These are phyloP conservation scores for Fusarium sacchari DNA, from an alignment of 2,329 filamentous ascomycete genomes.

Conservation along the genomic window DNA sequence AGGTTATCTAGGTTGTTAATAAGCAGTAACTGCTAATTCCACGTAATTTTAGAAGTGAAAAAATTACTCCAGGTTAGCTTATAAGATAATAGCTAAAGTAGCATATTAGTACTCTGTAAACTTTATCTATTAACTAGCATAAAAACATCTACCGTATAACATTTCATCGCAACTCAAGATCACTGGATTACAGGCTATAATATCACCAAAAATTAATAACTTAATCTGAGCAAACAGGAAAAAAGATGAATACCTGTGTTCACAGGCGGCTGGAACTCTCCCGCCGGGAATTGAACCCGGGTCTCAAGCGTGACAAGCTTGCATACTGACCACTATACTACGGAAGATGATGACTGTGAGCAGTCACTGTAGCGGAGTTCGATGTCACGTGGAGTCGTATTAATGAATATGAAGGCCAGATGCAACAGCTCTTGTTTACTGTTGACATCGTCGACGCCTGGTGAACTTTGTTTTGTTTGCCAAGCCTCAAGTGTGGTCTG, in stretches of 20 bases:
- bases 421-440: neutral
- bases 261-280: constrained; percentile 24
- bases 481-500: neutral
- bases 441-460: neutral
- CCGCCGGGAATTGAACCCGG: constrained; percentile 29
- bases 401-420: neutral
- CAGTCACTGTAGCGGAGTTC: constrained; percentile 23
- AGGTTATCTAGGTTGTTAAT: neutral
- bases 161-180: neutral
- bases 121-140: neutral
- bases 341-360: constrained; percentile 26
- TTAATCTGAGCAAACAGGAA: fast-evolving
- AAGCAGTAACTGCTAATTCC: neutral
- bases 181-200: neutral
- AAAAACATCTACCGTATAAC: neutral
- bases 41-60: neutral
- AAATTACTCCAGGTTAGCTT: neutral
- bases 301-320: constrained; percentile 30
- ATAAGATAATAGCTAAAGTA: neutral
- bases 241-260: neutral
- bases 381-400: neutral
- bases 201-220: fast-evolving
- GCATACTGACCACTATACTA: constrained; percentile 33
- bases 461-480: neutral
- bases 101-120: fast-evolving